These are phyloP conservation scores for Penicillium glabrum DNA, from an alignment of 2,329 filamentous ascomycete species.

Conservation along the genomic window DNA sequence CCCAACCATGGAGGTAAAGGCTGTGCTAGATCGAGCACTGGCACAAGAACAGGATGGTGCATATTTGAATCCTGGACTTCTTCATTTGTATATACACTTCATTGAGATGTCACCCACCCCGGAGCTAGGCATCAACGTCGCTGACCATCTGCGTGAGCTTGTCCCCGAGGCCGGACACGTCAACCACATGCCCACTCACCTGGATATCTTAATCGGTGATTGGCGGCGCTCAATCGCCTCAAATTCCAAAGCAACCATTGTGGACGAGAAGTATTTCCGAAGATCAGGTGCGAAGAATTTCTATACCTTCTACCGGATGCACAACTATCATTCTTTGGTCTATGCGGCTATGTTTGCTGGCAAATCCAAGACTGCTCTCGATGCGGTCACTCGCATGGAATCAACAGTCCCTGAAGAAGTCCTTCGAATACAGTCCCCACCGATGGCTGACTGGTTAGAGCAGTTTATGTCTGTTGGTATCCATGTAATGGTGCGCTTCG, in stretches of 20 bases:
- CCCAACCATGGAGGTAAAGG: slow-evolving; percentile 57
- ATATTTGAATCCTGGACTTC: slow-evolving; percentile 62
- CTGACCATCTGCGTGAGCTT: slow-evolving; percentile 63
- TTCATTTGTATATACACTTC: slow-evolving; percentile 73
- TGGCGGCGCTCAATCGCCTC: slow-evolving; percentile 65
- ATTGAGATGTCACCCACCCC: slow-evolving; percentile 72
- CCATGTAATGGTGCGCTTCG: slow-evolving; percentile 71
- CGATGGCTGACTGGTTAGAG: slow-evolving; percentile 79
- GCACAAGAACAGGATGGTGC: slow-evolving; percentile 49
- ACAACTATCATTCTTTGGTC: slow-evolving; percentile 70
- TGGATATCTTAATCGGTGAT: slow-evolving; percentile 70
- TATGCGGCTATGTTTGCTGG: slow-evolving; percentile 76
- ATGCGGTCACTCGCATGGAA: slow-evolving; percentile 60
- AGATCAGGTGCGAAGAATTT: slow-evolving; percentile 64
- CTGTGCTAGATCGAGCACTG: slow-evolving; percentile 56
- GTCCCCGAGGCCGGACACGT: slow-evolving; percentile 68
- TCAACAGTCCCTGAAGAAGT: slow-evolving; percentile 61
- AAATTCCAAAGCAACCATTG: slow-evolving; percentile 63
- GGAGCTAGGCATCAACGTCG: slow-evolving; percentile 60
- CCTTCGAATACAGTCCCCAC: slow-evolving; percentile 63
- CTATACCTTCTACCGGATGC: slow-evolving; percentile 71
- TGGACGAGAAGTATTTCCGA: slow-evolving; percentile 64
- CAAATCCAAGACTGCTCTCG: slow-evolving; percentile 60
- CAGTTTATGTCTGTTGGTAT: slow-evolving; percentile 64
- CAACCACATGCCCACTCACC: slow-evolving; percentile 72